Base-by-base conservation (phyloP, 1,139 yeast genomes). In the Candida buenavistaensis region DNA sequence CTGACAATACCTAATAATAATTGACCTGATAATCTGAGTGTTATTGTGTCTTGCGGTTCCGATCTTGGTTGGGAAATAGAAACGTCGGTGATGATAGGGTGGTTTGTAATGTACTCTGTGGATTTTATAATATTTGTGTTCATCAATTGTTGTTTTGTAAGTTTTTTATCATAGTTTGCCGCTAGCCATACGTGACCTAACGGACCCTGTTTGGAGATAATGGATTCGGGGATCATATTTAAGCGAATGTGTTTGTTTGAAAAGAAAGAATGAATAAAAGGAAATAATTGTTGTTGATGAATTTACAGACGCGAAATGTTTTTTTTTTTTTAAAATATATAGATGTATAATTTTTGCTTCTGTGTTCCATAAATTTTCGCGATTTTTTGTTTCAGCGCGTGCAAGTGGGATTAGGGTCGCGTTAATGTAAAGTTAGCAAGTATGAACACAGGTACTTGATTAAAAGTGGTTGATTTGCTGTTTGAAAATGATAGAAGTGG, bases 121-220 rank as follows among this genome's bases (percentile, higher is more conserved):
- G 95, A 82, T 43, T 80, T 74, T 12, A 75, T 59, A 42, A 90
- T 82, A 52, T 84, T 78, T 14, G 96, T 80, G 50, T 76, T 80
- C 35, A 88, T 64, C 33, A 85, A 72, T 53, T 89, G 92, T 39
- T 78, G 79, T 54, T 86, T 85, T 30, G 95, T 75, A 30, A 90
- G 72, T 49, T 84, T 85, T 51, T 82, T 79, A 50, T 86, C 95
- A 59, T 87, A 74, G 55, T 87, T 89, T 22, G 96, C 92, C 3
- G 97, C 97, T 36, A 90, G 72, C 97, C 97, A 90, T 11, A 88
- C 92, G 47, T 83, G 85, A 5, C 95, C 95, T 48, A 89, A 65
- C 2, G 96, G 95, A 3, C 95, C 94, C 53, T 82, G 82, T 43
- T 76, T 80, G 6, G 85, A 65, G 15, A 79, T 42, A 20, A 44